These are phyloP conservation scores for Neonothopanus nambi DNA, from an alignment of 1,284 basidiomycete genomes.

Conservation along the genomic window DNA sequence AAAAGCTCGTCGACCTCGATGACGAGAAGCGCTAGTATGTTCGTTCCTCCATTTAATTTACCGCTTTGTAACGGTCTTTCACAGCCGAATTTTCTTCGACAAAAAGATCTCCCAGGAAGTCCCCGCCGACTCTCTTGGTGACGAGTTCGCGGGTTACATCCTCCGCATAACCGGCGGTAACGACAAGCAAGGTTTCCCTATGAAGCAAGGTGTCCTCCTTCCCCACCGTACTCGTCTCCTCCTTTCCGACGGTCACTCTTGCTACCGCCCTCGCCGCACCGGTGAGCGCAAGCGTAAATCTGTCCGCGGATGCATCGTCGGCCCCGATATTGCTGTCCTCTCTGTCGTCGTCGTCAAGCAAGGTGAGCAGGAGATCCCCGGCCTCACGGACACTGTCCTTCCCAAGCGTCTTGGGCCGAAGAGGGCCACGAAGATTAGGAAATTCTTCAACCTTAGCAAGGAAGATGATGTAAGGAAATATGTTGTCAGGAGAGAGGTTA, in stretches of 20 bases:
- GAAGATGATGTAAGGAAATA: slow-evolving; percentile 99
- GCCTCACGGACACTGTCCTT: slow-evolving; percentile 90
- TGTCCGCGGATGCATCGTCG: slow-evolving; percentile 97
- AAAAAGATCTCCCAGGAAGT: slow-evolving; percentile 97
- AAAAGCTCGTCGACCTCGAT: slow-evolving; percentile 95
- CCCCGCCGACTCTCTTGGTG: slow-evolving; percentile 86
- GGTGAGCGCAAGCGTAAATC: slow-evolving; percentile 99
- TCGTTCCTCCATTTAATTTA: slow-evolving; percentile 1
- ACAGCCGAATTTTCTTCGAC: slow-evolving; percentile 91
- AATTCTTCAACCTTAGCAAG: slow-evolving; percentile 98
- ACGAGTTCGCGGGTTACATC: slow-evolving; percentile 98
- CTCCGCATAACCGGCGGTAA: slow-evolving; percentile 97
- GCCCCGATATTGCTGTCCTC: slow-evolving; percentile 94
- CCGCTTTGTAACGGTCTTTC: slow-evolving; percentile 8
- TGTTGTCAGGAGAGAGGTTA: slow-evolving; percentile 91
- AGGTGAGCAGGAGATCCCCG: slow-evolving; percentile 90
- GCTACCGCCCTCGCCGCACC: slow-evolving; percentile 90
- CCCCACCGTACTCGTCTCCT: slow-evolving; percentile 94
- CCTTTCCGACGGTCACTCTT: slow-evolving; percentile 94
- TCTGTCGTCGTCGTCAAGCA: slow-evolving; percentile 97
- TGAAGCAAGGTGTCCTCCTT: slow-evolving; percentile 99
- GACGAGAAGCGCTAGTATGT: slow-evolving; percentile 88
- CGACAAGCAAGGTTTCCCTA: slow-evolving; percentile 97
- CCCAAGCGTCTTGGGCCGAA: slow-evolving; percentile 97
- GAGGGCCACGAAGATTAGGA: slow-evolving; percentile 93